Evolutionary conservation across 1,284 basidiomycete genomes (phyloP).

Genomic region (Meira nashicola): DNA sequence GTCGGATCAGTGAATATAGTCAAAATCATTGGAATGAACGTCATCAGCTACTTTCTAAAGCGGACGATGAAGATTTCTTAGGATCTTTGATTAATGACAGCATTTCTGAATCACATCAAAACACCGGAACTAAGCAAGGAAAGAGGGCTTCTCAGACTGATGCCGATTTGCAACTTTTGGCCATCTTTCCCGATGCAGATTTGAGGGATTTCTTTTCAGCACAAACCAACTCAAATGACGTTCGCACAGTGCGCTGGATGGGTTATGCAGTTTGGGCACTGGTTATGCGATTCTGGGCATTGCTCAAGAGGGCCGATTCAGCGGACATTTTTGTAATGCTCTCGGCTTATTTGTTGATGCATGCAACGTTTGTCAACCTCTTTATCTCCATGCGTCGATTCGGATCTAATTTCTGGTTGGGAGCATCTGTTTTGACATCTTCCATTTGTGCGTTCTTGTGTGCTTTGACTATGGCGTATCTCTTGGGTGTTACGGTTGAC

Average conservation of each 20-base stretch:
- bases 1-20: constrained; percentile 3
- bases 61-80: constrained; percentile 4
- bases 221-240: constrained; percentile 20
- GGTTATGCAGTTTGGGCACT: constrained; percentile 43
- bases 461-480: constrained; percentile 76
- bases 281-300: constrained; percentile 47
- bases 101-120: not conserved
- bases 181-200: constrained; percentile 11
- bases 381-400: constrained; percentile 52
- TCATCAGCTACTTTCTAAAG: not conserved
- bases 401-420: constrained; percentile 49
- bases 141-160: not conserved
- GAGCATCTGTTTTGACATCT: constrained; percentile 74
- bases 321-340: constrained; percentile 92
- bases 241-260: constrained; percentile 40
- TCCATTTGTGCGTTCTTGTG: constrained; percentile 83
- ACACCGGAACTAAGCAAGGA: not conserved
- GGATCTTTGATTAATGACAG: not conserved
- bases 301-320: constrained; percentile 71
- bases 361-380: constrained; percentile 78
- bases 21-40: not conserved
- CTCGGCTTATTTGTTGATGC: constrained; percentile 94
- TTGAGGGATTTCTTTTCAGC: not conserved
- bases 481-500: constrained; percentile 80
- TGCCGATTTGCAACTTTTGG: not conserved